Percentiles rank a stretch among this genome's conserved stretches.
These are phyloP conservation scores for Naganishia vaughanmartiniae DNA, from an alignment of 768 basidiomycete species.

Conservation along the genomic window DNA sequence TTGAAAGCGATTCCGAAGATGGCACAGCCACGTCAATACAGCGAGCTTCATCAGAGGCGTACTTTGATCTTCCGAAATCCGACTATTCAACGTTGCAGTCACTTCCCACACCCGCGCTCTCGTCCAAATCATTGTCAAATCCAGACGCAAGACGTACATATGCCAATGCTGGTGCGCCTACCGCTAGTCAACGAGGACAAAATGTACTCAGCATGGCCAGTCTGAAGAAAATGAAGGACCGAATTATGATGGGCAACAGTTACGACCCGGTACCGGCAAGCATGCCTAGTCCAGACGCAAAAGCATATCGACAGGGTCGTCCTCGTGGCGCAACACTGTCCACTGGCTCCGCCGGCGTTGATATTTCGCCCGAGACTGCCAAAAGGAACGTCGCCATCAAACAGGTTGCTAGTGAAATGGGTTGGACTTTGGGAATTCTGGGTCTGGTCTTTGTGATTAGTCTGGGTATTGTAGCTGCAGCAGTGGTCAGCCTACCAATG, in stretches of 20 bases:
- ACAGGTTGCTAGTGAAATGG: slow-evolving; percentile 42
- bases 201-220: neutral
- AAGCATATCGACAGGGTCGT: slow-evolving; percentile 18
- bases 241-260: neutral
- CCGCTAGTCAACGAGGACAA: neutral
- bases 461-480: slow-evolving; percentile 40
- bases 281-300: slow-evolving; percentile 23
- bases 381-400: slow-evolving; percentile 27
- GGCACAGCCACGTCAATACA: neutral
- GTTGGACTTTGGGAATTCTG: slow-evolving; percentile 44
- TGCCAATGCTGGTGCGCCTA: neutral
- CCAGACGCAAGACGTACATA: neutral
- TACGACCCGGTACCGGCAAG: neutral
- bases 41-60: neutral
- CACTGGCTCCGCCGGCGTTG: neutral
- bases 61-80: slow-evolving; percentile 18
- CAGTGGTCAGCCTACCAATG: slow-evolving; percentile 48
- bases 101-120: slow-evolving; percentile 13
- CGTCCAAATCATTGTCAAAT: neutral
- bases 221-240: slow-evolving; percentile 6
- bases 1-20: slow-evolving; percentile 14
- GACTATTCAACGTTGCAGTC: neutral
- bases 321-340: slow-evolving; percentile 16
- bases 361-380: slow-evolving; percentile 1
- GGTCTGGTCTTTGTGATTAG: slow-evolving; percentile 42